phyloP scores from a whole-genome alignment of 371 early-diverging fungal species.

The Paraphysoderma sedebokerense region DNA sequence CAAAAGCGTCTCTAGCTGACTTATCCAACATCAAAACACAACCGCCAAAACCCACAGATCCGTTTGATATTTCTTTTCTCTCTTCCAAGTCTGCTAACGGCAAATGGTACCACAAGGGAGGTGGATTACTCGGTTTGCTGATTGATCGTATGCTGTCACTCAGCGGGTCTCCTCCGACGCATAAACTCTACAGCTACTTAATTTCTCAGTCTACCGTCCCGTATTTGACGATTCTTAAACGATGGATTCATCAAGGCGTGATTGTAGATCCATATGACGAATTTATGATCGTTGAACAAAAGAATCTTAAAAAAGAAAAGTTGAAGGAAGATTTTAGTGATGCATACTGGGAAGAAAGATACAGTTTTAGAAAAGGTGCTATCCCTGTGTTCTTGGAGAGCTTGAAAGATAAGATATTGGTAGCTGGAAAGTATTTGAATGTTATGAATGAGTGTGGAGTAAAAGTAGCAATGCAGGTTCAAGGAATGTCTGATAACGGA shows the following conservation, averaged over 20 bases:
- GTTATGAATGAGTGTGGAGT: slow-evolving; percentile 62
- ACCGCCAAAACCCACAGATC: background rate
- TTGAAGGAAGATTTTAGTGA: slow-evolving; percentile 56
- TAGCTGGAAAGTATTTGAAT: slow-evolving; percentile 86
- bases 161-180: slow-evolving; percentile 43
- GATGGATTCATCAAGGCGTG: slow-evolving; percentile 79
- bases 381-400: slow-evolving; percentile 63
- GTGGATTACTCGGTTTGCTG: background rate
- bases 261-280: slow-evolving; percentile 71
- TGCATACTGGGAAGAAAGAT: slow-evolving; percentile 67
- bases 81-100: too few species aligned
- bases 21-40: background rate
- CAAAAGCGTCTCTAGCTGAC: background rate
- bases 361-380: slow-evolving; percentile 38
- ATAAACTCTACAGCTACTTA: slow-evolving; percentile 53
- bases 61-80: too few species aligned
- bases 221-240: slow-evolving; percentile 55
- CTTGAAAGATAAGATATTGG: slow-evolving; percentile 53
- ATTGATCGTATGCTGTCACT: background rate
- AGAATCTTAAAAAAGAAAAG: slow-evolving; percentile 24
- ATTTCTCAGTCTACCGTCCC: slow-evolving; percentile 61
- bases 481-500: background rate
- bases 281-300: slow-evolving; percentile 64
- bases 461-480: slow-evolving; percentile 3
- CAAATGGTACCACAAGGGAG: background rate